Base-by-base conservation (phyloP, 2,329 filamentous ascomycete genomes). In the Neofusicoccum ribis region DNA sequence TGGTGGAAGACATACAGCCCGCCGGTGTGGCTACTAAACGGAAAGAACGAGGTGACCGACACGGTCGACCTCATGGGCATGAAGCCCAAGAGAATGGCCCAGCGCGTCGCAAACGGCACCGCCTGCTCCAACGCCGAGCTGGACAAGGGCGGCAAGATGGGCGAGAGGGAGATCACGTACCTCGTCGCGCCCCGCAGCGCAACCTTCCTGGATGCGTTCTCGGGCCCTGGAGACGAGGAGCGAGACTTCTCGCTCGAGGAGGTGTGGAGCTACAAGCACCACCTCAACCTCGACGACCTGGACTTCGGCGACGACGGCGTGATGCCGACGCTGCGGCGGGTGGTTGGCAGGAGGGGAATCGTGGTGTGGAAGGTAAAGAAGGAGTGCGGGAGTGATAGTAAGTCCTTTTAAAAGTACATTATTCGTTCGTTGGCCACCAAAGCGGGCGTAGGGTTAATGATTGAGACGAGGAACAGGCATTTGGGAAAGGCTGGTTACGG, bases 1-100 rank as follows among this genome's bases (percentile, higher is more conserved):
- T 94, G 91, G 91, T 94, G 91, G 91, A 93, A 93, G 76, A 93
- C 91, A 1, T 93, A 93, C 74, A 91, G 88, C 74, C 91, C 91
- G 17, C 91, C 91, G 0, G 89, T 90, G 41, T 94, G 91, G 90
- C 83, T 94, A 20, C 81, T 93, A 6, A 89, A 92, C 69, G 89
- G 89, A 63, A 91, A 90, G 76, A 92, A 91, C 69, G 85, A 88
- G 69, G 83, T 90, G 9, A 78, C 93, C n/a, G 83, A 80, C 36
- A 93, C 91, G 1, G 82, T 83, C 66, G 91, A 93, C 72, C 81
- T 93, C 20, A 93, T 92, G 87, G 89, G 90, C 3, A 85, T 91
- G 78, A 81, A 85, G 44, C 88, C 88, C 6, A 81, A 84, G 2
- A 70, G 79, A 6, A 82, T 93, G 73, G 76, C 92, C 1, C 80